Conservation (phyloP, 2,329 filamentous ascomycete genomes). For the Penicillium sp. region DNA sequence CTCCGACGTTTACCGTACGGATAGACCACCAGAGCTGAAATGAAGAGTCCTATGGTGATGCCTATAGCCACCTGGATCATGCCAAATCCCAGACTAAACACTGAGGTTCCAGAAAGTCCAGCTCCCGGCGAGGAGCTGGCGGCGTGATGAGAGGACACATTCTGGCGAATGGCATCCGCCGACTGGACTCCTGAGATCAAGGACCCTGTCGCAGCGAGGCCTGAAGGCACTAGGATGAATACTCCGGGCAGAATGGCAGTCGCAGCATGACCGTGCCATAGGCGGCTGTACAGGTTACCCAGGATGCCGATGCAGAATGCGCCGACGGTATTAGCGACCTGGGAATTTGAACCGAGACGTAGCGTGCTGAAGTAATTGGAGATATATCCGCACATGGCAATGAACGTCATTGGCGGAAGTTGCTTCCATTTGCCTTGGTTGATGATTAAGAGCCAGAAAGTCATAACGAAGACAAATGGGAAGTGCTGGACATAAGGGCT, state of each 20-base stretch:
- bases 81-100: slow-evolving; percentile 38
- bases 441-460: slow-evolving; percentile 70
- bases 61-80: slow-evolving; percentile 45
- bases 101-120: slow-evolving; percentile 17
- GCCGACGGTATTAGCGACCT: slow-evolving; percentile 73
- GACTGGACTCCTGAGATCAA: slow-evolving; percentile 55
- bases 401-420: slow-evolving; percentile 69
- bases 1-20: slow-evolving; percentile 42
- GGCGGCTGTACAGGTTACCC: slow-evolving; percentile 72
- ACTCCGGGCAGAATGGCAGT: slow-evolving; percentile 83
- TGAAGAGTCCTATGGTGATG: slow-evolving; percentile 43
- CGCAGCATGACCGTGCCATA: slow-evolving; percentile 72
- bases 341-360: slow-evolving; percentile 67
- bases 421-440: slow-evolving; percentile 81
- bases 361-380: slow-evolving; percentile 46
- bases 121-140: slow-evolving; percentile 15
- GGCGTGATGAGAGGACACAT: slow-evolving; percentile 13
- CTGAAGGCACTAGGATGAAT: slow-evolving; percentile 64
- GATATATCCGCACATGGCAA: slow-evolving; percentile 69
- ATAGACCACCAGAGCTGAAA: slow-evolving; percentile 43
- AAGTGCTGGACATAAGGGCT: slow-evolving; percentile 55
- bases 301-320: slow-evolving; percentile 72
- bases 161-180: slow-evolving; percentile 52
- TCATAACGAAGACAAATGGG: slow-evolving; percentile 70
- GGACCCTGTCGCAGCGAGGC: slow-evolving; percentile 56